Evolutionary conservation across 345 rosid species (phyloP).

Genomic region (Hypericum perforatum): DNA sequence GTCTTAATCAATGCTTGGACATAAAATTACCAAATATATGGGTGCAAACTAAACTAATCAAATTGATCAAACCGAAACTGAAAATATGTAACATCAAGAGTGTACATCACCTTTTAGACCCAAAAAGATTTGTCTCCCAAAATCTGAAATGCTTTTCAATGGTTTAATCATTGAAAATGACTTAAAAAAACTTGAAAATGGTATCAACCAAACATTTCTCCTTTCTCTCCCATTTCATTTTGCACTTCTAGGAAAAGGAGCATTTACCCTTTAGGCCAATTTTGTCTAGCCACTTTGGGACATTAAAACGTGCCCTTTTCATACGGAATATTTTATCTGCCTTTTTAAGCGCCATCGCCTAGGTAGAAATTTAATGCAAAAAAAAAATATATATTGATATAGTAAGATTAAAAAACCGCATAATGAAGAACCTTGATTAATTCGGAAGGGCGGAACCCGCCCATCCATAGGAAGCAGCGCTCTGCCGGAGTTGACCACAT

Average conservation of each 20-base stretch:
- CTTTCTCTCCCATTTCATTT: no score
- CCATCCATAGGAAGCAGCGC: slow-evolving; percentile 99
- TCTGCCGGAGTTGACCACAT: slow-evolving; percentile 86
- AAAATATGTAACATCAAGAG: no score
- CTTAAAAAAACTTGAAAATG: no score
- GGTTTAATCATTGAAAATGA: no score
- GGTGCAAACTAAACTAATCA: no score
- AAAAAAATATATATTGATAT: not conserved
- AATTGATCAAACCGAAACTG: no score
- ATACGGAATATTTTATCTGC: slow-evolving; percentile 2
- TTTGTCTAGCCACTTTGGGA: not conserved
- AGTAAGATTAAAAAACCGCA: not conserved
- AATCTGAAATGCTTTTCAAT: no score
- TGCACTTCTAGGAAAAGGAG: not conserved
- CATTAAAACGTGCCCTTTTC: slow-evolving; percentile 11
- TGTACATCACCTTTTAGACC: no score
- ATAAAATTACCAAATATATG: no score
- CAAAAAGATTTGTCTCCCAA: no score
- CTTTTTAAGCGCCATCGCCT: not conserved
- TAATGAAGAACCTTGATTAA: slow-evolving; percentile 63
- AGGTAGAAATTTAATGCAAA: not conserved
- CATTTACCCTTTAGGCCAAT: not conserved
- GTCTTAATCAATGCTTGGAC: no score
- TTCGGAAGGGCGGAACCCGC: slow-evolving; percentile 90
- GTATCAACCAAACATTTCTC: no score